These are phyloP conservation scores for Xylariaceae sp. DNA, from an alignment of 2,329 filamentous ascomycete species.

Conservation along the genomic window DNA sequence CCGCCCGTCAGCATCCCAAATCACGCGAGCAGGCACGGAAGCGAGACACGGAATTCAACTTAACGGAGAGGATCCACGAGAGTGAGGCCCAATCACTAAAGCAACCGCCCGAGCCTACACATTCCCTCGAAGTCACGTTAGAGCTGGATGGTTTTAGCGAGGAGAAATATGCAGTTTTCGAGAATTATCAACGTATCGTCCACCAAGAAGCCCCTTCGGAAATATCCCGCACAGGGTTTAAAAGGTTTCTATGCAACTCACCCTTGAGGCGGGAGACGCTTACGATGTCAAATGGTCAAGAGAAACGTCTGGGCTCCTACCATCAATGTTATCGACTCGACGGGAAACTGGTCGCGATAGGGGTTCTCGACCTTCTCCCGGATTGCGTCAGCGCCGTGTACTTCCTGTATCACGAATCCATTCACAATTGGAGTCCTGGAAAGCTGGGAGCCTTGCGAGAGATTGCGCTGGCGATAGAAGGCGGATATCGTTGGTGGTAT, in stretches of 20 bases:
- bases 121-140: slow-evolving; percentile 72
- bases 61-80: slow-evolving; percentile 73
- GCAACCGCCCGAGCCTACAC: slow-evolving; percentile 67
- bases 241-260: slow-evolving; percentile 75
- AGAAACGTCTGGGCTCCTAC: slow-evolving; percentile 71
- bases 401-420: slow-evolving; percentile 80
- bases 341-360: slow-evolving; percentile 76
- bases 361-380: slow-evolving; percentile 78
- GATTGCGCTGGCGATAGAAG: slow-evolving; percentile 72
- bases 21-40: slow-evolving; percentile 70
- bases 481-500: slow-evolving; percentile 79
- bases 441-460: slow-evolving; percentile 79
- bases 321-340: slow-evolving; percentile 85
- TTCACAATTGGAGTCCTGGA: slow-evolving; percentile 72
- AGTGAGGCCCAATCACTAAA: slow-evolving; percentile 64
- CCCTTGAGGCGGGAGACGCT: slow-evolving; percentile 61
- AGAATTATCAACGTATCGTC: slow-evolving; percentile 77
- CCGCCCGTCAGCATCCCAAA: slow-evolving; percentile 68
- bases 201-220: slow-evolving; percentile 70
- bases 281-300: slow-evolving; percentile 55
- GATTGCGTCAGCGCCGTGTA: slow-evolving; percentile 82
- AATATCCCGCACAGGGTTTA: slow-evolving; percentile 68
- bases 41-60: slow-evolving; percentile 71
- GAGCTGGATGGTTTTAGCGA: slow-evolving; percentile 74
- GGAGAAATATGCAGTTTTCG: slow-evolving; percentile 76